phyloP scores from a whole-genome alignment of 345 rosid species.

The Acer saccharum region DNA sequence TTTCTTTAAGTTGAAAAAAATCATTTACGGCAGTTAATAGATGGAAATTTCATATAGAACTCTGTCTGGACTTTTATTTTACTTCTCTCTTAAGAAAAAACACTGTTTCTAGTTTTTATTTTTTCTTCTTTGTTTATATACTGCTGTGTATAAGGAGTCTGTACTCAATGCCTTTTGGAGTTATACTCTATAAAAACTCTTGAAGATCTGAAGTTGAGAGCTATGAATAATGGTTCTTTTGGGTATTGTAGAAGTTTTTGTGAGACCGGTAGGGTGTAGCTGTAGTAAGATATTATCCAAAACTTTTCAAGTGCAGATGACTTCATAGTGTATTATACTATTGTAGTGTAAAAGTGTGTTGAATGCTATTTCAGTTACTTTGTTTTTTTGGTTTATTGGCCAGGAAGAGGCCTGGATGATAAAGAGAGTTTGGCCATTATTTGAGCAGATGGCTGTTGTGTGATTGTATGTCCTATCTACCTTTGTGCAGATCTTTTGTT shows the following conservation, averaged over 20 bases:
- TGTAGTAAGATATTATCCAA: background rate
- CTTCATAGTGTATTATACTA: background rate
- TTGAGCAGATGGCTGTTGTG: background rate
- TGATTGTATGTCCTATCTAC: background rate
- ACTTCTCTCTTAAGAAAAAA: background rate
- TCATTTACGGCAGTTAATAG: background rate
- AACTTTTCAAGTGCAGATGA: background rate
- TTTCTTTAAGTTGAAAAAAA: background rate
- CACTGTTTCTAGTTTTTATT: background rate
- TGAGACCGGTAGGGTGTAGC: background rate
- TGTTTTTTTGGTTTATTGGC: slow-evolving; percentile 3
- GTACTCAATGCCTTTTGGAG: background rate
- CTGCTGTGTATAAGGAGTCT: background rate
- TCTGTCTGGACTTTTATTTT: background rate
- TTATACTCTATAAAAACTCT: background rate
- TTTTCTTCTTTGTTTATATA: background rate
- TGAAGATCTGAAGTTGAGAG: background rate
- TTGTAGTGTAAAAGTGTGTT: background rate
- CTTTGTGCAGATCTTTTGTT: background rate
- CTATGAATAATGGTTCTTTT: background rate
- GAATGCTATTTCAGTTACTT: background rate
- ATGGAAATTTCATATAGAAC: background rate
- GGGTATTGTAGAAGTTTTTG: background rate
- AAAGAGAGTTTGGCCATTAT: slow-evolving; percentile 1
- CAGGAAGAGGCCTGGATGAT: slow-evolving; percentile 4